phyloP scores from a whole-genome alignment of 176 grass and related monocot species.

The Hordeum marinum region DNA sequence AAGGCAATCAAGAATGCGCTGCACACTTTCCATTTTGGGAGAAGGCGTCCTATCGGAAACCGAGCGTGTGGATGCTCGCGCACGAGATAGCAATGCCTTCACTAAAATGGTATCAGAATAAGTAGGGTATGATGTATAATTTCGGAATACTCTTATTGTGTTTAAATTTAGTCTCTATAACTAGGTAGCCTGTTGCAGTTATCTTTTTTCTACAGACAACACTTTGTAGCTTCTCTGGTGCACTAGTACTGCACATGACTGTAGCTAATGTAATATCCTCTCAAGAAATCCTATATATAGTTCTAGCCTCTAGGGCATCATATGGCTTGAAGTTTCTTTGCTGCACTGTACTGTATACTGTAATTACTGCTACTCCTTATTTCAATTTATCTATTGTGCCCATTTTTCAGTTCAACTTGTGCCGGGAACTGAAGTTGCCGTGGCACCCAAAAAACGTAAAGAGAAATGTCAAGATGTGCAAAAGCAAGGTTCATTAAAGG shows the following conservation, averaged over 20 bases:
- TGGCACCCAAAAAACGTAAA: slow-evolving; percentile 80
- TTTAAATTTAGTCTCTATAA: background rate
- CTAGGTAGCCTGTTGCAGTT: background rate
- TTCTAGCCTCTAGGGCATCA: background rate
- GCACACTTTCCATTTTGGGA: too few species aligned
- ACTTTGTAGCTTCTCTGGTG: background rate
- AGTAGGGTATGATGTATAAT: background rate
- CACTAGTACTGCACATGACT: background rate
- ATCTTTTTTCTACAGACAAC: background rate
- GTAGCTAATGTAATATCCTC: background rate
- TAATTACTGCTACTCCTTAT: slow-evolving; percentile 9
- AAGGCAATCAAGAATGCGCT: too few species aligned
- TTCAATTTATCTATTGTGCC: background rate
- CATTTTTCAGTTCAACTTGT: slow-evolving; percentile 77
- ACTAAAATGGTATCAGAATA: background rate
- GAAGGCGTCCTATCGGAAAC: too few species aligned
- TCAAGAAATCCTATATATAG: background rate
- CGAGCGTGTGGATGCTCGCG: too few species aligned
- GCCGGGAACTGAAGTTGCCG: slow-evolving; percentile 86
- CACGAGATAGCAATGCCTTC: too few species aligned
- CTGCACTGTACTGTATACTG: background rate
- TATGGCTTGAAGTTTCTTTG: slow-evolving; percentile 18
- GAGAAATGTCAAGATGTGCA: slow-evolving; percentile 38
- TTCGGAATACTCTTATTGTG: background rate
- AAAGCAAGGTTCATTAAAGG: slow-evolving; percentile 57